phyloP scores from a whole-genome alignment of 2,329 filamentous ascomycete genomes.

The Neonectria faginata region DNA sequence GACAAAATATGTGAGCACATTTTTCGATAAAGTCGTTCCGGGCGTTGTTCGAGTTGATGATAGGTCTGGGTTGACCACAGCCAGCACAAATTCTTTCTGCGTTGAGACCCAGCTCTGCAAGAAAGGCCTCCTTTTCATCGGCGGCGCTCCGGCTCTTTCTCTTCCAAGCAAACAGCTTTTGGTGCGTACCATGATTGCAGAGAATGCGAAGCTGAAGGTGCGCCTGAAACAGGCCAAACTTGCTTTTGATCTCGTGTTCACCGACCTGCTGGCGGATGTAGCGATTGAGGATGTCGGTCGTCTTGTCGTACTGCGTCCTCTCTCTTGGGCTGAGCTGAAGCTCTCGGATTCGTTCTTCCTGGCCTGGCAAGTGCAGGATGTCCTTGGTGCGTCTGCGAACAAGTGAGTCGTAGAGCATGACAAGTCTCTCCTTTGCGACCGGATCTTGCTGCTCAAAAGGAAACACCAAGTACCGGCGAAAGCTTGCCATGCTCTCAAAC shows the following conservation, averaged over 20 bases:
- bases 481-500: constrained; percentile 46
- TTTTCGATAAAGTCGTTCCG: constrained; percentile 37
- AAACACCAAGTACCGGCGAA: constrained; percentile 57
- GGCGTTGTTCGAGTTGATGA: constrained; percentile 40
- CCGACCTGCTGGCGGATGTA: constrained; percentile 53
- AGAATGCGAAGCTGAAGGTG: constrained; percentile 60
- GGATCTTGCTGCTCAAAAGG: constrained; percentile 51
- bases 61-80: constrained; percentile 51
- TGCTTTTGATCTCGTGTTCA: constrained; percentile 49
- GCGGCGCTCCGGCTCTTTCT: constrained; percentile 36
- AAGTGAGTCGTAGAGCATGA: constrained; percentile 52
- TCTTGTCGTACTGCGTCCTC: constrained; percentile 52
- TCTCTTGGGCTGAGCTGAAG: constrained; percentile 19
- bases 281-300: constrained; percentile 52
- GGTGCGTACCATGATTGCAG: constrained; percentile 64
- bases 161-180: constrained; percentile 58
- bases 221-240: constrained; percentile 59
- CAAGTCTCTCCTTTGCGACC: constrained; percentile 46
- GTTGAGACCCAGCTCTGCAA: constrained; percentile 36
- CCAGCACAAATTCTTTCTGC: constrained; percentile 45
- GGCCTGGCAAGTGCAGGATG: constrained; percentile 51
- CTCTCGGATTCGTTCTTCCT: constrained; percentile 1
- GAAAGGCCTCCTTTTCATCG: constrained; percentile 49
- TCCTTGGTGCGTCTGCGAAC: constrained; percentile 58
- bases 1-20: constrained; percentile 50